A percentile compares a stretch with the other conserved stretches of the same genome.
Conservation (phyloP, 108 stramenopile species). For the Nitzschia inconspicua region DNA sequence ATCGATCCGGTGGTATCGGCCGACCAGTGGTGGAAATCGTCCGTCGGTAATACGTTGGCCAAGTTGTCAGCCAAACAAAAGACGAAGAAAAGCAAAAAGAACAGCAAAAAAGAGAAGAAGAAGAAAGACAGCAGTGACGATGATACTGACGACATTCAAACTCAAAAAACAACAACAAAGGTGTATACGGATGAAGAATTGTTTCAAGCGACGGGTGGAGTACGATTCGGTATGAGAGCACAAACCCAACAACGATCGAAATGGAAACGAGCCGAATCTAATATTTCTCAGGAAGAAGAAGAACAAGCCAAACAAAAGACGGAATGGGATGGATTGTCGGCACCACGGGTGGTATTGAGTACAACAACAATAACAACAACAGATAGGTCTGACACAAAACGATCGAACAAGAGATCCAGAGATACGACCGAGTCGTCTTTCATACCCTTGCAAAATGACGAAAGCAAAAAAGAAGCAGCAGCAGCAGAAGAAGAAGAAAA, state of each 20-base stretch:
- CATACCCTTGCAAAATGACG: slow-evolving; percentile 2
- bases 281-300: slow-evolving; percentile 31
- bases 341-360: slow-evolving; percentile 36
- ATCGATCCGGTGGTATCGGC: slow-evolving; percentile 25
- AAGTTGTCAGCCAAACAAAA: slow-evolving; percentile 36
- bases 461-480: neutral
- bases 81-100: slow-evolving; percentile 36
- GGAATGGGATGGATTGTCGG: slow-evolving; percentile 77
- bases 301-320: slow-evolving; percentile 40
- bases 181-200: slow-evolving; percentile 83
- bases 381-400: slow-evolving; percentile 6
- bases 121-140: slow-evolving; percentile 14
- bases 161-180: slow-evolving; percentile 28
- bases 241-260: slow-evolving; percentile 71
- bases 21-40: slow-evolving; percentile 84
- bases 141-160: slow-evolving; percentile 28
- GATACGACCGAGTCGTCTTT: neutral
- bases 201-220: slow-evolving; percentile 87
- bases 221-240: slow-evolving; percentile 83
- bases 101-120: slow-evolving; percentile 20
- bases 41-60: slow-evolving; percentile 73
- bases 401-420: neutral
- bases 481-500: slow-evolving; percentile 8
- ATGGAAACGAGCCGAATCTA: slow-evolving; percentile 75
- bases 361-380: slow-evolving; percentile 7